Base-by-base conservation (phyloP, 352 stramenopile species). In the Phytophthora idaei region DNA sequence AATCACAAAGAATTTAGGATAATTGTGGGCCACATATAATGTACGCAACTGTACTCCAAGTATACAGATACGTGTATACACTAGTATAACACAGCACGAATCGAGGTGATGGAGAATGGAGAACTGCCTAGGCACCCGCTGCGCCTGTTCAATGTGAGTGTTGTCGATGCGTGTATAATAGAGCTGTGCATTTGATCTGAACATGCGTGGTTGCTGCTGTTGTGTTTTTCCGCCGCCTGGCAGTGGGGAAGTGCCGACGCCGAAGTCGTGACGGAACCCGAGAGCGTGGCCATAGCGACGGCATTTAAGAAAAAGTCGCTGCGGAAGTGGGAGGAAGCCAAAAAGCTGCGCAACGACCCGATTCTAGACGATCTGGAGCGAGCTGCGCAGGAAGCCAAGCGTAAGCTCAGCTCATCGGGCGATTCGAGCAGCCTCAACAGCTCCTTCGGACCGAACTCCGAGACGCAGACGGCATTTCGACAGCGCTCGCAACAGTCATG, bases 401-500 rank as follows among this genome's bases (percentile, higher is more conserved):
- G 49, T 21, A 73, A 81, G 47, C 60, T 64, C 25, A 61, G 31
- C 15, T 61, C 54, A 0, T 74, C 56, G 0, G 21, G 56, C 21
- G n/a, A 61, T 27, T 52, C 57, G 37, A 50, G 25, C 14, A 57
- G 36, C 21, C 37, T 70, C 14, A 61, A 41, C 41, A 57, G 52
- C 41, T 71, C 56, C 8, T 28, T 66, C 7, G 60, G 52, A 3
- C 39, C 45, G 15, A 56, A 61, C n/a, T 39, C 17, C 1, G 54
- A 64, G n/a, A 51, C 61, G n/a, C 44, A 56, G 14, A 21, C 55
- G 14, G 17, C 61, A 2, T 93, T 93, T 64, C 77, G 84, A 7
- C 66, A 79, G 61, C 76, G 81, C 3, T 91, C 82, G 29, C 73
- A 78, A 37, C 80, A 85, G 31, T 91, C 82, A 55, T 93, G 85